Conservation (phyloP, 345 rosid genomes). For the Orychophragmus violaceus region DNA sequence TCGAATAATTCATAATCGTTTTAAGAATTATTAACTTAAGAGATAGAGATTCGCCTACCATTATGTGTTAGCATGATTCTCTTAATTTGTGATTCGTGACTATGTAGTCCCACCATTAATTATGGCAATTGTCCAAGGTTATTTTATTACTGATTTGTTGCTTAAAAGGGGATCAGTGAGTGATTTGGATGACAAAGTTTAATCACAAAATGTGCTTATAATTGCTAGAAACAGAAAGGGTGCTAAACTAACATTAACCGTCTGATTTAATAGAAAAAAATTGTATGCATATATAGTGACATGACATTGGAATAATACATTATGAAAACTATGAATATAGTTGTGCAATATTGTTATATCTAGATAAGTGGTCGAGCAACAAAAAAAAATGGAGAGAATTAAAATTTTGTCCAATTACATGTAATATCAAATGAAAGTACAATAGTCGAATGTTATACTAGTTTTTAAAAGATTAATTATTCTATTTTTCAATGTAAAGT, state of each 20-base stretch:
- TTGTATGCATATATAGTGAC: not conserved
- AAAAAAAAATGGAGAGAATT: not conserved
- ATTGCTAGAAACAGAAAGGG: conserved; percentile 6
- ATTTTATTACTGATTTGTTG: conserved; percentile 1
- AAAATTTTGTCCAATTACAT: too few relatives aligned
- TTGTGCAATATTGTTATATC: not conserved
- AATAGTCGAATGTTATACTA: too few relatives aligned
- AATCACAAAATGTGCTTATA: conserved; percentile 1
- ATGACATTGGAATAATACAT: conserved; percentile 5
- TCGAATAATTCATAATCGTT: not conserved
- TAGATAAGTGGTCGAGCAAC: not conserved
- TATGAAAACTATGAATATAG: not conserved
- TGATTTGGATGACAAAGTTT: not conserved
- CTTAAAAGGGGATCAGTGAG: conserved; percentile 2
- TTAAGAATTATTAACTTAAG: not conserved
- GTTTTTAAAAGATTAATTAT: too few relatives aligned
- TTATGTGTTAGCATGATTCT: conserved; percentile 19
- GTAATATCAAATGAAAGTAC: too few relatives aligned
- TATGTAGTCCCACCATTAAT: conserved; percentile 8
- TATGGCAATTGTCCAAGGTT: conserved; percentile 1
- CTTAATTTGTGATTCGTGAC: conserved; percentile 13
- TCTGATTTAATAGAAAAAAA: not conserved
- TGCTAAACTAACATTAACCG: not conserved
- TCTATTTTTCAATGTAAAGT: too few relatives aligned
- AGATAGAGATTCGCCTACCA: conserved; percentile 25